Evolutionary conservation across 1,139 yeast species (phyloP), one percentile per base, ranked within the genome.

Genomic region (Saccharomycopsis hybrid): DNA sequence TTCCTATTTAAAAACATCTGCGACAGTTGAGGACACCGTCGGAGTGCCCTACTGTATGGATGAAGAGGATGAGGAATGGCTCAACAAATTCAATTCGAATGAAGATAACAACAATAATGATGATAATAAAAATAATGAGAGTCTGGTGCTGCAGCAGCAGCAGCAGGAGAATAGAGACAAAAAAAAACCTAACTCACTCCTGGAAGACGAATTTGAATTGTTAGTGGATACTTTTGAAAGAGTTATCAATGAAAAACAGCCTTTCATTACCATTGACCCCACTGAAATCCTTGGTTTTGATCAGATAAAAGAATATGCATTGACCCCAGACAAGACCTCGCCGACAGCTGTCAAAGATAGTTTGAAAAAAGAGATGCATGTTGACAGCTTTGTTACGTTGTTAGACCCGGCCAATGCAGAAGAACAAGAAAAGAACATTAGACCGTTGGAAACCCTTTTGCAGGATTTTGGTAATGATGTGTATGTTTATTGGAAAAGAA

Each of bases 41-140:
- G 97, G 97, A 1, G 81, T 85, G 48, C 81, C 82, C 37, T 92
- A 89, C 66, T 84, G 84, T 65, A 80, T 94, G 85, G 98, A 94
- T 66, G 98, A 92, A 65, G 73, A 61, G 8, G 99, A 92, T 66
- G 95, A 82, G 41, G 76, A 67, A 54, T 90, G 85, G 62, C 66
- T 87, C 48, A 64, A 62, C 2, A 62, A 69, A 8, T 63, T 67
- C 33, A 77, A 77, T 56, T 68, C 68, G 41, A 59, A 64, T 5
- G 63, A 62, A 41, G 69, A 68, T 36, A 32, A 37, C 7, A 43
- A 62, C 62, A 48, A 57, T 33, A 18, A 18, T 18, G 18, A 18
- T 18, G 18, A 18, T 18, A 18, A 18, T 18, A 18, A 18, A 18
- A 18, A 18, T 18, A 18, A 18, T 18, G 18, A 18, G 18, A 18